phyloP scores from a whole-genome alignment of 2,329 filamentous ascomycete genomes.

The Elsinoe perseae region DNA sequence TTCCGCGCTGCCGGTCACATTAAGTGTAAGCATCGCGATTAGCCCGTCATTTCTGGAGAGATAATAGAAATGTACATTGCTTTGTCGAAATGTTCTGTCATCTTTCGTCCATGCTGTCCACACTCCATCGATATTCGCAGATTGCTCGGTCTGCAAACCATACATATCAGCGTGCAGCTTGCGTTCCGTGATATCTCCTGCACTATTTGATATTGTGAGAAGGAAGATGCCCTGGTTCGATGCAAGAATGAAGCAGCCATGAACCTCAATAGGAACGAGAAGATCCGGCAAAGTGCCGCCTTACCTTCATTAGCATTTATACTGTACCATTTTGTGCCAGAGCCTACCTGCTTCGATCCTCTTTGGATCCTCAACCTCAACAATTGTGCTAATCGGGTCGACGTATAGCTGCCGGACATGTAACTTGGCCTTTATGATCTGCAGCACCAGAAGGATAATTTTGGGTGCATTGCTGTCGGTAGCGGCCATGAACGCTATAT shows the following conservation, averaged over 20 bases:
- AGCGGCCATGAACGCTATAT: constrained; percentile 65
- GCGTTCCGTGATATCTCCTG: background rate
- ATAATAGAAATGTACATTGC: background rate
- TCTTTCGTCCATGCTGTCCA: background rate
- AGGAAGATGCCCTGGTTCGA: constrained; percentile 2
- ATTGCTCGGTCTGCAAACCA: background rate
- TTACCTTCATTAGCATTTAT: background rate
- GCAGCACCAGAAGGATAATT: background rate
- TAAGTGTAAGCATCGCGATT: background rate
- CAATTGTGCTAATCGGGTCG: background rate
- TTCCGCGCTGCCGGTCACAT: background rate
- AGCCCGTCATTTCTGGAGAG: background rate
- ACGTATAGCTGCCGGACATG: background rate
- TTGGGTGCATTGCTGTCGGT: background rate
- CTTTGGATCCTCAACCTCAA: background rate
- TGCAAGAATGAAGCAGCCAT: constrained; percentile 18
- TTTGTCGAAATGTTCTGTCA: background rate
- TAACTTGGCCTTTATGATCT: background rate
- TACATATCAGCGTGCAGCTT: background rate
- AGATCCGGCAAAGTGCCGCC: constrained; percentile 15
- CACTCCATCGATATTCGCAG: background rate
- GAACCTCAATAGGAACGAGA: constrained; percentile 18
- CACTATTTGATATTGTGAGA: background rate
- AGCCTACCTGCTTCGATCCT: constrained; percentile 9
- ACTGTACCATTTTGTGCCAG: background rate